Conservation (phyloP, 208 protist genomes). For the Leptomonas seymouri region DNA sequence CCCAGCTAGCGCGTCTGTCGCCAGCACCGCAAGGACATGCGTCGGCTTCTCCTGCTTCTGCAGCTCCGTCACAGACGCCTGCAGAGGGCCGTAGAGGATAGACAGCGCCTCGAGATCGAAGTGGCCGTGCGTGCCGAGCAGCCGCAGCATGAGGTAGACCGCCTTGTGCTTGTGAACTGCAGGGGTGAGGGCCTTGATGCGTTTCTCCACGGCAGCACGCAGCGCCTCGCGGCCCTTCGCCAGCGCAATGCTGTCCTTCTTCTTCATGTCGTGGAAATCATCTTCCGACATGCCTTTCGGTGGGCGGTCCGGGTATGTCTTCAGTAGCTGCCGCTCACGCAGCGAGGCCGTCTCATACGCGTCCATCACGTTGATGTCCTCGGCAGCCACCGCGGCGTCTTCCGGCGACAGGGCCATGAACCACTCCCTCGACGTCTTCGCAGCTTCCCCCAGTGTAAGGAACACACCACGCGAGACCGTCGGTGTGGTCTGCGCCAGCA, state of each 20-base stretch:
- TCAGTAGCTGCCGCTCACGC: slow-evolving; percentile 74
- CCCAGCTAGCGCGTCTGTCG: slow-evolving; percentile 64
- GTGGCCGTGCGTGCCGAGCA: slow-evolving; percentile 65
- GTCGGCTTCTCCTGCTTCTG: slow-evolving; percentile 26
- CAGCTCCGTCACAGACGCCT: slow-evolving; percentile 31
- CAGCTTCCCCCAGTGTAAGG: slow-evolving; percentile 36
- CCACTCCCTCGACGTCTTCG: slow-evolving; percentile 50
- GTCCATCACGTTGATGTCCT: slow-evolving; percentile 43
- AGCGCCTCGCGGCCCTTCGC: slow-evolving; percentile 73
- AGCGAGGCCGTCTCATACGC: slow-evolving; percentile 68
- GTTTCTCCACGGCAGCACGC: slow-evolving; percentile 62
- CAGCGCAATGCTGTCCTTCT: slow-evolving; percentile 74
- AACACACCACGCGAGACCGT: slow-evolving; percentile 45
- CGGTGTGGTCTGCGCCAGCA: slow-evolving; percentile 49
- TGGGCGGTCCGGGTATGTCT: slow-evolving; percentile 73
- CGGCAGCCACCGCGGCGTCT: slow-evolving; percentile 78
- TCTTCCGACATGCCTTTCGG: slow-evolving; percentile 88
- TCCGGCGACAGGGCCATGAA: slow-evolving; percentile 57
- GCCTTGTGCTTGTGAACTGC: slow-evolving; percentile 51
- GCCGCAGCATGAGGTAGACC: slow-evolving; percentile 62
- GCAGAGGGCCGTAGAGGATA: slow-evolving; percentile 67
- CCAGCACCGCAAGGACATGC: slow-evolving; percentile 53
- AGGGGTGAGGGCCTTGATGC: slow-evolving; percentile 37
- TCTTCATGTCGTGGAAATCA: slow-evolving; percentile 84
- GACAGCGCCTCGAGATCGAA: slow-evolving; percentile 60